These are phyloP conservation scores for Fusarium secorum DNA, from an alignment of 2,329 filamentous ascomycete species.

Conservation along the genomic window DNA sequence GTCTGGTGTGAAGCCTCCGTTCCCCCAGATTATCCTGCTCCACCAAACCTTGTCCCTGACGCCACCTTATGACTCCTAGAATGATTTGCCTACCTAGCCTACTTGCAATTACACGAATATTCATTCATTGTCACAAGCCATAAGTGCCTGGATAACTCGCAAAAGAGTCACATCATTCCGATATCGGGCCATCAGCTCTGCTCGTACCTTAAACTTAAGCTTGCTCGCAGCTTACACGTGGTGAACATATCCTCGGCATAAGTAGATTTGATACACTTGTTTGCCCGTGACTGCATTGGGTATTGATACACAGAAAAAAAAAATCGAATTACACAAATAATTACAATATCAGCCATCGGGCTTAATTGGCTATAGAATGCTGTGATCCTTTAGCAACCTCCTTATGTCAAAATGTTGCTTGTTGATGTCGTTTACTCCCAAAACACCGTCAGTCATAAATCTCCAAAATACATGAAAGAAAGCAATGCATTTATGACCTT, in stretches of 20 bases:
- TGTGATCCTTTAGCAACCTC: background rate
- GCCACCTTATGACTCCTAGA: slow-evolving; percentile 12
- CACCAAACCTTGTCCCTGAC: slow-evolving; percentile 18
- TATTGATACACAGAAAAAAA: background rate
- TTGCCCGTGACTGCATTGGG: slow-evolving; percentile 5
- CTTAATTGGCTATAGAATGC: background rate
- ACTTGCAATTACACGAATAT: slow-evolving; percentile 11
- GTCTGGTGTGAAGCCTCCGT: slow-evolving; percentile 23
- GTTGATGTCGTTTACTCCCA: slow-evolving; percentile 1
- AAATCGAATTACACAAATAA: background rate
- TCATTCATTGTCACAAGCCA: slow-evolving; percentile 1
- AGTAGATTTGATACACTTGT: background rate
- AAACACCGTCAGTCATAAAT: slow-evolving; percentile 5
- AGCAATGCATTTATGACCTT: slow-evolving; percentile 3
- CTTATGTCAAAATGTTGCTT: background rate
- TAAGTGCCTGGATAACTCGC: background rate
- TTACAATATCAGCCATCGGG: slow-evolving; percentile 4
- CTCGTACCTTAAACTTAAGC: slow-evolving; percentile 7
- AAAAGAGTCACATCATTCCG: slow-evolving; percentile 21
- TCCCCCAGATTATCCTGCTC: slow-evolving; percentile 29
- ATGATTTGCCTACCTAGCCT: slow-evolving; percentile 1
- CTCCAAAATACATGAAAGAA: slow-evolving; percentile 11
- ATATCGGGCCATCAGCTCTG: slow-evolving; percentile 27
- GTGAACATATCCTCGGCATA: slow-evolving; percentile 21
- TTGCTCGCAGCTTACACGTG: slow-evolving; percentile 10